Evolutionary conservation across 345 rosid species (phyloP).

Genomic region (Acer campestre): DNA sequence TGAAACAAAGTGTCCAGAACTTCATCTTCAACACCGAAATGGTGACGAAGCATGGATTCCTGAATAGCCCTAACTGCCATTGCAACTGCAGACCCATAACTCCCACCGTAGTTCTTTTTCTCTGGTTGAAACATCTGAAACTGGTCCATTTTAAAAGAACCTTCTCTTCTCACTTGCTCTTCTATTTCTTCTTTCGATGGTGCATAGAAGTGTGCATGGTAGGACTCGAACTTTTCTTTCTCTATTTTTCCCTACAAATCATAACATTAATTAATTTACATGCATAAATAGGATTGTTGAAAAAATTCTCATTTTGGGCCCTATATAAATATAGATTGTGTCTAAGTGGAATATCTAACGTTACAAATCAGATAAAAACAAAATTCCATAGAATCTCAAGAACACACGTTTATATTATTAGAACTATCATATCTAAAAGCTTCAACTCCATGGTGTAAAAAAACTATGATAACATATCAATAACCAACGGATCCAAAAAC

Average conservation of each 20-base stretch:
- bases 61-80: constrained; percentile 84
- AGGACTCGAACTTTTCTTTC: constrained; percentile 68
- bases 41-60: constrained; percentile 67
- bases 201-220: constrained; percentile 76
- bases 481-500: no score
- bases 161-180: constrained; percentile 56
- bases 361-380: no score
- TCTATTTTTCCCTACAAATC: constrained; percentile 60
- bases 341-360: no score
- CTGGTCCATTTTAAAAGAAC: constrained; percentile 52
- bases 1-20: constrained; percentile 67
- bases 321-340: no score
- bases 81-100: constrained; percentile 68
- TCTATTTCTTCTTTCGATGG: constrained; percentile 70
- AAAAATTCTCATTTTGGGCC: no score
- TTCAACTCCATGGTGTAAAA: no score
- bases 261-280: neutral
- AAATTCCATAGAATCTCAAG: no score
- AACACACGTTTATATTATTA: no score
- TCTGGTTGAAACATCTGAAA: constrained; percentile 56
- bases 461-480: no score
- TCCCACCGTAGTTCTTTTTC: constrained; percentile 30
- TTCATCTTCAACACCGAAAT: constrained; percentile 78
- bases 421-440: no score
- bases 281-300: neutral